Evolutionary conservation across 129 eudicot genomes (phyloP), one percentile per base, ranked within the genome.

Genomic region (Kitagawia praeruptora): DNA sequence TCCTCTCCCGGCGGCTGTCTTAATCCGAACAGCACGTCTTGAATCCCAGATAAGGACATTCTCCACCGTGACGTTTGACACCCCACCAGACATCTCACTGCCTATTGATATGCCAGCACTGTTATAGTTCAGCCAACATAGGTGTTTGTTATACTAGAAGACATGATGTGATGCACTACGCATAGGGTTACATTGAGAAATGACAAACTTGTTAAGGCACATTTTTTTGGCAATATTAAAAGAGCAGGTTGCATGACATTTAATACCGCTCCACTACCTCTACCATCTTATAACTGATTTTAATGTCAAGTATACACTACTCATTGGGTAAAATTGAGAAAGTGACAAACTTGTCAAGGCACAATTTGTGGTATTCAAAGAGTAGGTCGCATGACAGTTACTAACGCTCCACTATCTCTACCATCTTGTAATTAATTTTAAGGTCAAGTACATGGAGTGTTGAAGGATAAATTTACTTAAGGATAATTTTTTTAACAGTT

Each of bases 1-100:
- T n/a, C 99, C 99, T 84, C 99, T 83, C 3, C 99, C 99, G 3
- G 93, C 88, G 27, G 97, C 97, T 37, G 99, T 95, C 81, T 95
- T 95, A 83, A 95, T 95, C 40, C 99, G 87, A 25, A 95, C 85
- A 25, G 96, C 99, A 8, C 97, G 92, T 70, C 97, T 87, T 53
- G 99, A 95, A 77, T 84, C 86, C 96, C 96, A 92, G 11, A 95
- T 75, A 11, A 83, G 85, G 58, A 92, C 75, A 70, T 95, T 95
- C 72, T 92, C 97, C 18, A 95, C 84, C 0, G 89, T 90, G 75
- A 95, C 81, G 23, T 95, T 95, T 77, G 97, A 90, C 76, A 95
- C 93, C 19, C 99, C 99, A 12, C 96, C 99, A 0, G 99, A 95
- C 99, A 95, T 95, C 73, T 67, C 73, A 31, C 73, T 67, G 73